Evolutionary conservation across 352 stramenopile genomes (phyloP).

Genomic region (Pythium utonaiense): DNA sequence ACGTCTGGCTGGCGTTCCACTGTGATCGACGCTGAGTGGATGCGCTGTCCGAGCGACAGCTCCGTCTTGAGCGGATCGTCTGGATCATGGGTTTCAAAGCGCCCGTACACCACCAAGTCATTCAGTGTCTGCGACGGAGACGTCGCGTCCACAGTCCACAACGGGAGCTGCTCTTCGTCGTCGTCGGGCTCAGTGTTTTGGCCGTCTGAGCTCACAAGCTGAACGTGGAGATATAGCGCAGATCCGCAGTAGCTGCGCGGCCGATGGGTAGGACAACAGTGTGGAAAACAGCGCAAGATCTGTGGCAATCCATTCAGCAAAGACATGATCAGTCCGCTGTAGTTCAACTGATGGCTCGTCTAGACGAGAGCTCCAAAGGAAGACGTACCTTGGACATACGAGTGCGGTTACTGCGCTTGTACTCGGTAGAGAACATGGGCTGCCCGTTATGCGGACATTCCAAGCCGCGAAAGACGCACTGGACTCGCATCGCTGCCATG

Average conservation of each 20-base stretch:
- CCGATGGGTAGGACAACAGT: constrained; percentile 49
- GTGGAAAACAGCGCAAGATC: constrained; percentile 56
- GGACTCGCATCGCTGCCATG: constrained; percentile 16
- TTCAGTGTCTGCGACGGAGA: constrained; percentile 2
- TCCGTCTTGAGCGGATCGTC: constrained; percentile 15
- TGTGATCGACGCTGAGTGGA: constrained; percentile 14
- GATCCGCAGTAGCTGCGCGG: constrained; percentile 48
- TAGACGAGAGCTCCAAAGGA: background rate
- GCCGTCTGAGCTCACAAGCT: constrained; percentile 1
- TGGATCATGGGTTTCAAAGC: constrained; percentile 34
- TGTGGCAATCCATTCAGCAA: constrained; percentile 14
- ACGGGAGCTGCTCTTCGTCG: constrained; percentile 18
- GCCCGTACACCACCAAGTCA: constrained; percentile 27
- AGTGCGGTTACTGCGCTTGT: constrained; percentile 39
- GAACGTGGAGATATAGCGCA: constrained; percentile 32
- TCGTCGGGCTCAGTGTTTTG: background rate
- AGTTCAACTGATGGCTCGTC: background rate
- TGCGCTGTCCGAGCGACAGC: constrained; percentile 21
- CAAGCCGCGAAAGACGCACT: constrained; percentile 30
- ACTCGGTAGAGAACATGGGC: constrained; percentile 23
- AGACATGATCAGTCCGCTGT: background rate
- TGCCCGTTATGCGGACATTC: constrained; percentile 25
- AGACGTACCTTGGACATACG: constrained; percentile 34
- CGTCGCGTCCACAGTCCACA: constrained; percentile 11
- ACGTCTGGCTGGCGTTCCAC: constrained; percentile 15